Conservation (phyloP, 2,329 filamentous ascomycete genomes). For the Alternaria metachromatica region DNA sequence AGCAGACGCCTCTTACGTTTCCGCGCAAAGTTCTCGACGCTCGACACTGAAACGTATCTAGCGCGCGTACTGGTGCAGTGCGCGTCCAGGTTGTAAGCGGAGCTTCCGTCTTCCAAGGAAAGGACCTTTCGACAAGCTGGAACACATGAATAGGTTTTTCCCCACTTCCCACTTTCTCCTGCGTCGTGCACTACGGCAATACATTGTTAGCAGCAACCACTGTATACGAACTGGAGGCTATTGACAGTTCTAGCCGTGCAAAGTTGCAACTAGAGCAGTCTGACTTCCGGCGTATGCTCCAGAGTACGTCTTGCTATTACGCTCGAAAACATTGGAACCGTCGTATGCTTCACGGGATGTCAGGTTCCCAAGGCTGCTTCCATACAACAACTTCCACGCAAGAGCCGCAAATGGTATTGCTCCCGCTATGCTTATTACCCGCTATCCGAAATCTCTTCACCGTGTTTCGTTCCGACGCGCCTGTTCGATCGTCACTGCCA, state of each 20-base stretch:
- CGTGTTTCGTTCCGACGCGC: slow-evolving; percentile 15
- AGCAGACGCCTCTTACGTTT: slow-evolving; percentile 22
- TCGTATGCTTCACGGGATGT: not conserved
- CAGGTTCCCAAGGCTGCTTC: not conserved
- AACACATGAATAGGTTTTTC: slow-evolving; percentile 10
- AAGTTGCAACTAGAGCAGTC: not conserved
- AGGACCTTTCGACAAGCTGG: not conserved
- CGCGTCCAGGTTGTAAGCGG: slow-evolving; percentile 7
- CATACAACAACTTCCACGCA: not conserved
- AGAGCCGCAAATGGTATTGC: not conserved
- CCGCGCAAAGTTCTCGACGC: slow-evolving; percentile 4
- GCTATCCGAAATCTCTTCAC: slow-evolving; percentile 7
- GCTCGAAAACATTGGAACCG: not conserved
- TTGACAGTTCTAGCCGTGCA: not conserved
- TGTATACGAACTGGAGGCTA: slow-evolving; percentile 2
- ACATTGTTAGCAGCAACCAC: slow-evolving; percentile 1
- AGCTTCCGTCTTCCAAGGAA: slow-evolving; percentile 1
- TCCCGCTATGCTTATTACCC: slow-evolving; percentile 7
- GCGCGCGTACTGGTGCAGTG: slow-evolving; percentile 8
- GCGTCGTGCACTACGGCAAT: slow-evolving; percentile 16
- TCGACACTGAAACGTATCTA: slow-evolving; percentile 15
- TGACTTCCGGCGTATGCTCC: not conserved
- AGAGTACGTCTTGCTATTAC: not conserved
- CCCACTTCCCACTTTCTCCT: slow-evolving; percentile 22
- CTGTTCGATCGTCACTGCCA: slow-evolving; percentile 1